Evolutionary conservation across 495 filamentous ascomycete species (phyloP).

Genomic region (Geopyxis carbonaria): DNA sequence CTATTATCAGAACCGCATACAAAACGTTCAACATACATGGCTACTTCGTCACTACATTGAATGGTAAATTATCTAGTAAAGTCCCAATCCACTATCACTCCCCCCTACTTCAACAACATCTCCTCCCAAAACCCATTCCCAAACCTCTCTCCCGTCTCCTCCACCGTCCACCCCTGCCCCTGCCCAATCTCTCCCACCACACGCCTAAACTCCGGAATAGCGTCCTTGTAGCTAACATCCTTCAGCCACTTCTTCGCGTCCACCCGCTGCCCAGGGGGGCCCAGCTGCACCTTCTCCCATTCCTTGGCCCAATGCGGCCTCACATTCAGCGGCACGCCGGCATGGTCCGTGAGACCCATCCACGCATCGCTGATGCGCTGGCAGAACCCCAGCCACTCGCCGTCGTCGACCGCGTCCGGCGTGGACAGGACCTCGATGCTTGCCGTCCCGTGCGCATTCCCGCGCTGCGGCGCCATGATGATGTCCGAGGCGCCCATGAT

Average conservation of each 20-base stretch:
- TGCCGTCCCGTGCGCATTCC: constrained; percentile 32
- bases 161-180: constrained; percentile 32
- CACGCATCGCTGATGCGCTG: constrained; percentile 34
- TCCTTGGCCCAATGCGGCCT: constrained; percentile 42
- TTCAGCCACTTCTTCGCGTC: constrained; percentile 29
- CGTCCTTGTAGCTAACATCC: constrained; percentile 30
- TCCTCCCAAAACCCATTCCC: constrained; percentile 32
- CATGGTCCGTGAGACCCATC: constrained; percentile 28
- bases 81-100: too few relatives aligned
- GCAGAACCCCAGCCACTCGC: constrained; percentile 31
- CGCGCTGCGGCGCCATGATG: constrained; percentile 36
- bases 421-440: constrained; percentile 37
- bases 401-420: constrained; percentile 28
- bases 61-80: too few relatives aligned
- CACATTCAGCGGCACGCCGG: constrained; percentile 26
- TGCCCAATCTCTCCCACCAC: constrained; percentile 30
- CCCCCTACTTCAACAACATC: constrained; percentile 18
- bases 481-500: constrained; percentile 35
- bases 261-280: constrained; percentile 13
- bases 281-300: constrained; percentile 23
- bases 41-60: too few relatives aligned
- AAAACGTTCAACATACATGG: too few relatives aligned
- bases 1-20: too few relatives aligned
- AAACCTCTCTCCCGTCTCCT: constrained; percentile 29
- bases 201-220: constrained; percentile 30